Base-by-base conservation (phyloP, 306 rosid species). In the Ammopiptanthus mongolicus region DNA sequence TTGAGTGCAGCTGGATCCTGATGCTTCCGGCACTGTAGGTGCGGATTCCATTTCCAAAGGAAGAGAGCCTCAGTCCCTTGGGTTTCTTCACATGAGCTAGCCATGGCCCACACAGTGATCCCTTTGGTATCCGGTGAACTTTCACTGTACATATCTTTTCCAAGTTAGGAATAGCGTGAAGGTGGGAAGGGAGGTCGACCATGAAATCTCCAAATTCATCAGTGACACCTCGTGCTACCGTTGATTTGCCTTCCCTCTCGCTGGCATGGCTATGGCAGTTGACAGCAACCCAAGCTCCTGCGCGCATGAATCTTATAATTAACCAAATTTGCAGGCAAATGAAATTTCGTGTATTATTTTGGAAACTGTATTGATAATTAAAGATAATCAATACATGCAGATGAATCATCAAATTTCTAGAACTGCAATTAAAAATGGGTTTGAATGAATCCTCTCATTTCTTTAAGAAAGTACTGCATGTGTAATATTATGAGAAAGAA, bases 191-290 rank as follows among this genome's bases (percentile, higher is more conserved):
- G 51, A 95, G 83, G 33, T 95, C 99, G 23, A 92, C 63, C 53
- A 80, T 75, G 71, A 92, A 95, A 15, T 92, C 99, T 65, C 99
- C 99, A 72, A 55, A 88, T 69, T 95, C 97, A 78, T 95, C 97
- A 0, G 92, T 84, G 33, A 80, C 76, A 2, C 85, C 90, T 29
- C 14, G 5, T 6, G 81, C 90, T 58, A 83, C 88, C 25, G 66
- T 71, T 50, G 91, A 77, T 71, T 83, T 88, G 14, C 87, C 73
- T 50, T 73, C 87, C 73, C 82, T 70, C 34, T 84, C 73, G 0
- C 39, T 66, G 3, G 39, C 75, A 60, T 77, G 67, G 77, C 93
- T 90, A n/a, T 84, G 84, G 75, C 99, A 95, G 39, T 81, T 79
- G 1, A 92, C 86, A 18, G 61, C 86, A 31, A 92, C 92, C 83